These are phyloP conservation scores for Calonectria leucothoes DNA, from an alignment of 2,329 filamentous ascomycete genomes.

Conservation along the genomic window DNA sequence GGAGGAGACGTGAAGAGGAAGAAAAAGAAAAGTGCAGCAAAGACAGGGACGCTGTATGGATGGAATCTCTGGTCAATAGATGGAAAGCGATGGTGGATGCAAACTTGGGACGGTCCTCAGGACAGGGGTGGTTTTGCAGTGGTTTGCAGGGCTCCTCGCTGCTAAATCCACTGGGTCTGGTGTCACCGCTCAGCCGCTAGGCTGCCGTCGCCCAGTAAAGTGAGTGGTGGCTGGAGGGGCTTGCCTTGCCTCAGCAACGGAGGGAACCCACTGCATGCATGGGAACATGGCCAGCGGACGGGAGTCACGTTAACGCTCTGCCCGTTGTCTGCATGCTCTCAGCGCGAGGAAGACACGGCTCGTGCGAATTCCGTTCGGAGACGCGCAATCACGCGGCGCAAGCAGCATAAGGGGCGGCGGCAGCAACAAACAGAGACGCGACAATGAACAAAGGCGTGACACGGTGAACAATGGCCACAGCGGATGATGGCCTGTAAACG, in stretches of 20 bases:
- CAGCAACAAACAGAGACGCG: constrained; percentile 8
- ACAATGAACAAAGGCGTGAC: constrained; percentile 7
- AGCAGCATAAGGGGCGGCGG: background rate
- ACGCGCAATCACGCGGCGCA: constrained; percentile 13
- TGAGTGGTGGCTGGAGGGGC: background rate
- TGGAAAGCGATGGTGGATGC: background rate
- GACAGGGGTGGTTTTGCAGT: constrained; percentile 12
- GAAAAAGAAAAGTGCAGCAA: constrained; percentile 19
- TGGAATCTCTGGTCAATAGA: constrained; percentile 2
- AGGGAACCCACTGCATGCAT: constrained; percentile 21
- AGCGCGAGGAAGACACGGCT: background rate
- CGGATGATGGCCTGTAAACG: background rate
- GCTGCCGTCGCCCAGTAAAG: background rate
- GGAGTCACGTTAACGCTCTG: constrained; percentile 27
- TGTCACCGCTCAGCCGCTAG: background rate
- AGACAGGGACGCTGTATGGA: constrained; percentile 14
- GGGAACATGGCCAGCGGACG: background rate
- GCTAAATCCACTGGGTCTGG: background rate
- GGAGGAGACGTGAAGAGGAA: constrained; percentile 14
- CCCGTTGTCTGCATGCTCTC: background rate
- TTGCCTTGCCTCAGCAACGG: constrained; percentile 42
- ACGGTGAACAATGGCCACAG: background rate
- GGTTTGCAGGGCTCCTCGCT: constrained; percentile 8
- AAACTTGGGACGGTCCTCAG: background rate
- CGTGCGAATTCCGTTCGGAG: constrained; percentile 6